Conservation (phyloP, 1,139 yeast genomes). For the Sugiyamaella grinbergsii region DNA sequence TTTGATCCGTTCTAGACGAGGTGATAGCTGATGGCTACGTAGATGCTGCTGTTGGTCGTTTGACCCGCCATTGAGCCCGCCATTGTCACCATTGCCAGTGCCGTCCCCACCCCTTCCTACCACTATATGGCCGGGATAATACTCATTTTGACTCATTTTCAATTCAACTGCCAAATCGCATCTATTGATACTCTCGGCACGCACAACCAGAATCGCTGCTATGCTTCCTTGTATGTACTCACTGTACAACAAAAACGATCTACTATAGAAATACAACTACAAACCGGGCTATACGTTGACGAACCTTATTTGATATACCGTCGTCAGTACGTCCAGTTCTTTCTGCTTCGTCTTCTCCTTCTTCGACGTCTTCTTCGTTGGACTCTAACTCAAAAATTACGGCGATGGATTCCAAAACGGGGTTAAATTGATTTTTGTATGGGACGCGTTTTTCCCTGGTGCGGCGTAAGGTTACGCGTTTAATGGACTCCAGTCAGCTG, state of each 20-base stretch:
- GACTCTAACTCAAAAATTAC: neutral
- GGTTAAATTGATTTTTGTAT: conserved; percentile 9
- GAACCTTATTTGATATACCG: too few relatives aligned
- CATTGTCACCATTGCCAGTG: conserved; percentile 1
- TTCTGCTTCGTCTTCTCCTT: neutral
- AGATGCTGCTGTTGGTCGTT: neutral
- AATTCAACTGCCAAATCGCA: too few relatives aligned
- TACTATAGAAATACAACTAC: neutral
- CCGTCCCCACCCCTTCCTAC: neutral
- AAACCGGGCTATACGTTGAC: neutral
- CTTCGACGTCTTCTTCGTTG: neutral
- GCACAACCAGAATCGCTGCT: too few relatives aligned
- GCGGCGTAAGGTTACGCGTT: conserved; percentile 17
- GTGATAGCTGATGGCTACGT: neutral
- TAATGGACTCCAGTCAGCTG: conserved; percentile 2
- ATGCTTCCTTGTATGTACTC: neutral
- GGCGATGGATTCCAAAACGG: conserved; percentile 12
- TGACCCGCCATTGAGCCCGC: neutral
- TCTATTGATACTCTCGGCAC: too few relatives aligned
- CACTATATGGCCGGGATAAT: conserved; percentile 6
- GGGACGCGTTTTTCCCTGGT: conserved; percentile 16
- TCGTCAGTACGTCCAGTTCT: neutral
- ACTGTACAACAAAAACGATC: neutral
- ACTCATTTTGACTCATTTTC: conserved; percentile 12
- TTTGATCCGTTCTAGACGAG: conserved; percentile 6